These are phyloP conservation scores for Sungouiella blattae DNA, from an alignment of 805 yeast species.

Conservation along the genomic window DNA sequence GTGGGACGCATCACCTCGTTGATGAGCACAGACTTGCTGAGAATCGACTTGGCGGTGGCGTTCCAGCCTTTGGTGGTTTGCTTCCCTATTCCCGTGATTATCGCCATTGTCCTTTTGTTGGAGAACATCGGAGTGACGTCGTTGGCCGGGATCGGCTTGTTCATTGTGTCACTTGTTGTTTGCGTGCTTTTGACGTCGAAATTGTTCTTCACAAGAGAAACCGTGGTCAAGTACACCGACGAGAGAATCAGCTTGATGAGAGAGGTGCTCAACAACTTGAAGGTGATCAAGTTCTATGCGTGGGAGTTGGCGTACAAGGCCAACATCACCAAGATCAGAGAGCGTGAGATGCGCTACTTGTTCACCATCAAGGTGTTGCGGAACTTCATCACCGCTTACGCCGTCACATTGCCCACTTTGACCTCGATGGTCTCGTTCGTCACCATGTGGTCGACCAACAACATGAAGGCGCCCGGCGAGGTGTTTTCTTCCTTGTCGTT, in stretches of 20 bases:
- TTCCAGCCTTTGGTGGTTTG: conserved; percentile 41
- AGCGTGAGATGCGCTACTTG: conserved; percentile 36
- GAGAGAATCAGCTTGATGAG: conserved; percentile 40
- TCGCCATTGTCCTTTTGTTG: conserved; percentile 35
- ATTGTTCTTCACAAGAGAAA: conserved; percentile 34
- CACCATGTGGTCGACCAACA: conserved; percentile 44
- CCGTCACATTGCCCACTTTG: conserved; percentile 41
- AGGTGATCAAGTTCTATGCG: conserved; percentile 43
- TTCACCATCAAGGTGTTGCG: conserved; percentile 41
- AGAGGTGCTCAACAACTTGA: conserved; percentile 38
- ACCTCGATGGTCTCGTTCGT: conserved; percentile 45
- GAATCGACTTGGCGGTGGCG: conserved; percentile 43
- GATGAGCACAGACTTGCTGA: conserved; percentile 41
- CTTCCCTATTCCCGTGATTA: conserved; percentile 41
- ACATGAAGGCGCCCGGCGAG: conserved; percentile 31
- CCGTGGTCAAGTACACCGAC: conserved; percentile 38
- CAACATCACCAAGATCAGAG: conserved; percentile 33
- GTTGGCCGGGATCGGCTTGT: conserved; percentile 40
- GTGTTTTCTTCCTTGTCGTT: conserved; percentile 43
- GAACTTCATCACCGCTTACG: conserved; percentile 41
- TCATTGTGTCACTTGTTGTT: conserved; percentile 29
- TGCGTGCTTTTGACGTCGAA: conserved; percentile 34
- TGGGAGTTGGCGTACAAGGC: conserved; percentile 44
- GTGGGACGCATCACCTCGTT: conserved; percentile 39
- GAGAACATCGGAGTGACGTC: conserved; percentile 37